Conservation (phyloP, 108 stramenopile species). For the Cafeteria roenbergensis region DNA sequence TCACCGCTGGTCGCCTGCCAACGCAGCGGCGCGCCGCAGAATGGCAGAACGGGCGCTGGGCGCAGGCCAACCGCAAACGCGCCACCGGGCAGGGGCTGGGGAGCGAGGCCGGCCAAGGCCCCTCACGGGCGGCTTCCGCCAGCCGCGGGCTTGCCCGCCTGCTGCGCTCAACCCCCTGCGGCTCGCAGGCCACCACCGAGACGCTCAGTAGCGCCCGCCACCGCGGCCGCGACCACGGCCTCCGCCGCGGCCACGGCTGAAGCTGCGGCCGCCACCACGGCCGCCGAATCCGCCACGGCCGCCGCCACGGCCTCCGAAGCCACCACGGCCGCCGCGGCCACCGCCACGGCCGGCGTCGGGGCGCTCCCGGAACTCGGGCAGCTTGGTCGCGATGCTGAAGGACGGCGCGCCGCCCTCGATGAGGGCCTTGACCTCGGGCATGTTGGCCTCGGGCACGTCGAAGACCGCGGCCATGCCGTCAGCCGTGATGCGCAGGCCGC, state of each 20-base stretch:
- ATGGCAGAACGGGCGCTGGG: no score
- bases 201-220: no score
- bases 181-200: no score
- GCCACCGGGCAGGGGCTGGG: no score
- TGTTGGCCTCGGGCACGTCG: slow-evolving; percentile 29
- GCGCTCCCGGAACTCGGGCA: slow-evolving; percentile 11
- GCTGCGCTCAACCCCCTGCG: no score
- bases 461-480: slow-evolving; percentile 28
- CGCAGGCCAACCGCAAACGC: no score
- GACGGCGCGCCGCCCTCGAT: slow-evolving; percentile 8
- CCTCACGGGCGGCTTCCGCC: no score
- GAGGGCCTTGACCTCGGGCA: slow-evolving; percentile 24
- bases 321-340: slow-evolving; percentile 5
- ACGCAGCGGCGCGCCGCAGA: no score
- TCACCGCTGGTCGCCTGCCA: no score
- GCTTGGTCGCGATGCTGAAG: not conserved
- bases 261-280: not conserved
- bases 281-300: slow-evolving; percentile 8
- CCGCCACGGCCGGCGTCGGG: slow-evolving; percentile 3
- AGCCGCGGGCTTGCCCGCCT: no score
- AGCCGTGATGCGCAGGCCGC: slow-evolving; percentile 33
- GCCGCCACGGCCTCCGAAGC: slow-evolving; percentile 2
- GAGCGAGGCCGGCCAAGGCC: no score
- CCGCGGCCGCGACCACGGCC: slow-evolving; percentile 11
- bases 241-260: slow-evolving; percentile 12